Evolutionary conservation across 176 grass and related monocot species (phyloP), one percentile per base, ranked within the genome.

Genomic region (Rhynchospora breviuscula): DNA sequence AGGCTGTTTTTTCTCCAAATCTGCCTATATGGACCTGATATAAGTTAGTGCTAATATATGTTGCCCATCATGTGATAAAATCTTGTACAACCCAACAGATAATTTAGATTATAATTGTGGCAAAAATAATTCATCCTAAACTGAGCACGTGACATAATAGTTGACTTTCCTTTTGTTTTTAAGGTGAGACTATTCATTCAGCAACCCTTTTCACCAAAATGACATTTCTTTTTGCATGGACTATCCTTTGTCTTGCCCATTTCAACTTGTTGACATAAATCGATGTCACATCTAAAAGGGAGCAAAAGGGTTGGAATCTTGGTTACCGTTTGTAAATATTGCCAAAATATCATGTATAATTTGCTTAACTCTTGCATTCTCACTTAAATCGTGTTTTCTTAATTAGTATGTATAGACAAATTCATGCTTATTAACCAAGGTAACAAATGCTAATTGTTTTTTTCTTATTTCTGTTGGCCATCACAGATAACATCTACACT

Each of bases 401-500:
- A 17, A 53, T 76, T 29, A 26, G 21, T 56, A 68, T 54, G 22
- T 17, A 77, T 54, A 15, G 19, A 75, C 31, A 56, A 31, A 31
- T 56, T 6, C 22, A 78, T 54, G 25, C 3, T 57, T 56, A 33
- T 78, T 78, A 57, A 14, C 25, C 10, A 33, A 11, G 73, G 25
- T 51, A 10, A 11, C 49, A 18, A 33, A 56, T 78, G 44, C 44
- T 49, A 54, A 8, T 31, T 77, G 14, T 31, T 56, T 33, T 31
- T 14, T 17, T 2, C 14, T 31, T 43, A 0, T 44, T 77, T 62
- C 56, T 77, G 73, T 56, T 76, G 49, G 10, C 26, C 56, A 63
- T 62, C 67, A 69, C 86, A 98, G 95, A 93, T 98, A 86, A 95
- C 95, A 79, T 87, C 82, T 8, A 84, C 73, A 49, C 64, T 87